phyloP scores from a whole-genome alignment of 768 basidiomycete genomes.

The Rhizopogon vulgaris region DNA sequence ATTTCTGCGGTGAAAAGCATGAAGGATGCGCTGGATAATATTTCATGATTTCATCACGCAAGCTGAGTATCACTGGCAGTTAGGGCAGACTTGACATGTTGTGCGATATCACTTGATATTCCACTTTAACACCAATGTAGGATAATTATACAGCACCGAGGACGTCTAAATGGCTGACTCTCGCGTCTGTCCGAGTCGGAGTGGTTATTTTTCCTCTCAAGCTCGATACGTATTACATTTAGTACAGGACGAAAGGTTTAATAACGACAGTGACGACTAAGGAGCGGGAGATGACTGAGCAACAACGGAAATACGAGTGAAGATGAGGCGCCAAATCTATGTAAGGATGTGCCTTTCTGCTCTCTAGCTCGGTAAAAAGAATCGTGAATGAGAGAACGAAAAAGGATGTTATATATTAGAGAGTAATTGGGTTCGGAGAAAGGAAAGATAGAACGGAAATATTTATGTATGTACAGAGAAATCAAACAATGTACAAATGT shows the following conservation, averaged over 20 bases:
- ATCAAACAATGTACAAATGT: background rate
- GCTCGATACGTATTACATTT: background rate
- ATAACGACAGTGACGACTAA: background rate
- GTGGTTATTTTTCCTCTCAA: too few relatives aligned
- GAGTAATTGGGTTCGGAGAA: constrained; percentile 4
- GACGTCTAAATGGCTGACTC: too few relatives aligned
- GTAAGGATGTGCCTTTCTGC: too few relatives aligned
- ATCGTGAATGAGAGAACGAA: constrained; percentile 9
- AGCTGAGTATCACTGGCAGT: background rate
- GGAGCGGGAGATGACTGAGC: background rate
- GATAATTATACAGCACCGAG: too few relatives aligned
- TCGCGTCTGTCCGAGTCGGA: too few relatives aligned
- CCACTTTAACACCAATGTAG: too few relatives aligned
- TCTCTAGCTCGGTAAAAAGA: background rate
- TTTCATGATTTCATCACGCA: background rate
- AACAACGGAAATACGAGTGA: background rate
- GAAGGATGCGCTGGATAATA: background rate
- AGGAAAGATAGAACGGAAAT: constrained; percentile 9
- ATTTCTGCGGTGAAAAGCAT: background rate
- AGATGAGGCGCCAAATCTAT: background rate
- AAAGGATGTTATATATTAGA: constrained; percentile 1
- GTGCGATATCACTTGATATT: background rate
- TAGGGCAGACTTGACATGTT: too few relatives aligned
- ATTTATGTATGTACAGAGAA: constrained; percentile 6
- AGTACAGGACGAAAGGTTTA: background rate